Base-by-base conservation (phyloP, 2,329 filamentous ascomycete species). In the Arthrinium puccinioides region DNA sequence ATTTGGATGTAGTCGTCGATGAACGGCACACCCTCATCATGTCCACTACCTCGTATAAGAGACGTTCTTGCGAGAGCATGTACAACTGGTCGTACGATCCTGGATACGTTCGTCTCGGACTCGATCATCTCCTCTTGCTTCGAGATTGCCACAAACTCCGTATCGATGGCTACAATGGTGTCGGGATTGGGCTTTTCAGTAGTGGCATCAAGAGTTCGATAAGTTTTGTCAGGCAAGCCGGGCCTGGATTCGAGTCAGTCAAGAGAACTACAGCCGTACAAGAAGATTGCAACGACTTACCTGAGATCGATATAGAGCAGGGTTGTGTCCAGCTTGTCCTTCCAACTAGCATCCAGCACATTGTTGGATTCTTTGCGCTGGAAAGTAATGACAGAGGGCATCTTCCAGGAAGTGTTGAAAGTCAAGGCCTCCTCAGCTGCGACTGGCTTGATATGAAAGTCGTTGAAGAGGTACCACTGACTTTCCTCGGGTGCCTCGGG, bases 1-100 rank as follows among this genome's bases (percentile, higher is more conserved):
- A 94, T 90, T 21, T 81, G 80, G 44, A 98, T 95, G 59, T 98
- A 98, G 62, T 98, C 92, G 55, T 98, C 92, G 45, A 98, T 94
- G 54, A 97, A 97, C 0, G 92, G 87, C 1, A 82, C 60, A 1
- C 88, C 88, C 57, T 94, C 87, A 26, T 83, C 67, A 45, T 82
- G 73, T 15, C 88, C 90, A 36, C 76, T 66, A 1, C 89, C 89
- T 18, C 94, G 79, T 10, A 97, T 74, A 2, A 96, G 87, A 1
- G 89, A 97, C 2, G 94, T 87, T 43, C 92, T 79, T n/a, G 90
- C 92, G 10, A 98, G 75, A 1, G 89, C 90, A 48, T 92, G 87
- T 21, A 89, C 87, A 44, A 84, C 89, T 0, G 92, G 92, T 2
- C 90, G 78, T 27, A 97, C 92, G 11, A 89, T 95, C 54, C 94